phyloP scores from a whole-genome alignment of 2,329 filamentous ascomycete species.

The Monilinia polystroma region DNA sequence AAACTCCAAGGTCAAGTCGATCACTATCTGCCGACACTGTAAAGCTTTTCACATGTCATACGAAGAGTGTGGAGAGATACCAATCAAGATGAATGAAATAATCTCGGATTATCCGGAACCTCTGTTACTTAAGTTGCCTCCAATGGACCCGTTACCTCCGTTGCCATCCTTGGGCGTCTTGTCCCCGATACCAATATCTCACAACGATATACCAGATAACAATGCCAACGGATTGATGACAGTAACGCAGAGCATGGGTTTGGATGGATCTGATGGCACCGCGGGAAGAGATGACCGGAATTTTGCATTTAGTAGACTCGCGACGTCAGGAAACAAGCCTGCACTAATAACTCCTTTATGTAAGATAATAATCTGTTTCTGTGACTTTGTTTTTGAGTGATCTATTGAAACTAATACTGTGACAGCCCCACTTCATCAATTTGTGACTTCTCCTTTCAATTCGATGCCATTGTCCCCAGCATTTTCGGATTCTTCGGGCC shows the following conservation, averaged over 20 bases:
- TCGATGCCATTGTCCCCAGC: not conserved
- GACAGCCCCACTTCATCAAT: slow-evolving; percentile 2
- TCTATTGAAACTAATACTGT: not conserved
- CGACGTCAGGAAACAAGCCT: not conserved
- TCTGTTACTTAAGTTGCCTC: no score
- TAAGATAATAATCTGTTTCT: not conserved
- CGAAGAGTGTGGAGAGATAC: not conserved
- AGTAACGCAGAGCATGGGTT: not conserved
- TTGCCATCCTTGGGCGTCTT: no score
- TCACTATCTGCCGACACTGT: not conserved
- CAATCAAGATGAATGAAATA: slow-evolving; percentile 8
- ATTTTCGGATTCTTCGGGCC: not conserved
- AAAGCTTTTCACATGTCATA: not conserved
- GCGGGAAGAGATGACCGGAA: not conserved
- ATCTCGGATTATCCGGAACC: not conserved
- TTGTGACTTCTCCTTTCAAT: not conserved
- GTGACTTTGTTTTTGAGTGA: not conserved
- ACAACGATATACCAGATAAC: not conserved
- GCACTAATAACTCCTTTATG: not conserved
- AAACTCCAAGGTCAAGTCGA: not conserved
- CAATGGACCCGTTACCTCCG: no score
- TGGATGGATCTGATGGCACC: slow-evolving; percentile 2
- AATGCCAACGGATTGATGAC: not conserved
- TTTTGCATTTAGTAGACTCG: not conserved
- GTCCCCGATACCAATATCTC: not conserved